Base-by-base conservation (phyloP, 805 yeast genomes). In the Candida taoyuanica region DNA sequence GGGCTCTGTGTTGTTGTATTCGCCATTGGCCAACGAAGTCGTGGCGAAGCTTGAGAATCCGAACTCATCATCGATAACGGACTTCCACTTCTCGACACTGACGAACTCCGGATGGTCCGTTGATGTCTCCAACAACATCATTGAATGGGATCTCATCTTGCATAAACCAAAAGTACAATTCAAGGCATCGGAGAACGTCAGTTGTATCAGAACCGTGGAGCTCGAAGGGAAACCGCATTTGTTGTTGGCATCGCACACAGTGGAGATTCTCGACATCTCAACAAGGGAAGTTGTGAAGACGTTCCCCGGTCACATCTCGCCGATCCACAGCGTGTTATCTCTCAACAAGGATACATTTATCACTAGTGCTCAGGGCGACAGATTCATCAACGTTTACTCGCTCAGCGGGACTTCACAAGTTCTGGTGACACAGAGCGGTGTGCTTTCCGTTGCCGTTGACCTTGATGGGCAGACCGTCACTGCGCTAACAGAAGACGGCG, bases 281-380 rank as follows among this genome's bases (percentile, higher is more conserved):
- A 55, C 44, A 20, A 66, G 43, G 29, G 60, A 62, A 36, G 60
- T 76, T 2, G 59, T 71, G 14, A 67, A 65, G 48, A 70, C 78
- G 2, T 78, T 75, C 55, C 87, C 94, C 2, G 94, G 91, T 19
- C 94, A 86, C 55, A 75, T 85, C 21, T 72, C 84, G 15, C 81
- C 87, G 4, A 71, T 86, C 29, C 69, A 67, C 49, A 60, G 76
- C 11, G 60, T 81, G 9, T 40, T 70, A 26, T 62, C 71, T 5
- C 54, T 70, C 15, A 31, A 58, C 17, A 62, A 72, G 33, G 64
- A 63, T 32, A 32, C 40, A 3, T 76, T 87, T 49, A 59, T 85
- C 30, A 80, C 93, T 1, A 73, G 82, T 36, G 94, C 96, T 2
- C 66, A 67, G 25, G 81, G 80, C 43, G 98, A 89, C 59, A 73